Conservation (phyloP, 495 filamentous ascomycete species). For the Daldinia decipiens region DNA sequence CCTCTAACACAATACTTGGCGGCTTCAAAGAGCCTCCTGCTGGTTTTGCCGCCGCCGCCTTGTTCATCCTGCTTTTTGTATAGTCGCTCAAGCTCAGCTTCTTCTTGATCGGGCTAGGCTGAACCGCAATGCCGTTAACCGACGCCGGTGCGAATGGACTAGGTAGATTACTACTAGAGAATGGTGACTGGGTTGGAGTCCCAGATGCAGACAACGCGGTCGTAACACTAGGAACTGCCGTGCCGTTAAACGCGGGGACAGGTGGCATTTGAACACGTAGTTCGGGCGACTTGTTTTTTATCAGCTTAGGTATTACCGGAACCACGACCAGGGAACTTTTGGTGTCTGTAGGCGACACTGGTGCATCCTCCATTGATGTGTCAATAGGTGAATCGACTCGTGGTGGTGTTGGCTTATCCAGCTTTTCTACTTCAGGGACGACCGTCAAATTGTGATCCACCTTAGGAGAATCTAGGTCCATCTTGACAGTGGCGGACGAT, state of each 20-base stretch:
- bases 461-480: constrained; percentile 51
- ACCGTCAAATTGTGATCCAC: constrained; percentile 34
- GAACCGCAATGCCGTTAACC: constrained; percentile 56
- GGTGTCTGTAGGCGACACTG: constrained; percentile 35
- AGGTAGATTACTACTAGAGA: constrained; percentile 50
- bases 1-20: constrained; percentile 50
- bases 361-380: constrained; percentile 42
- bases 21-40: constrained; percentile 49
- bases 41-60: constrained; percentile 53
- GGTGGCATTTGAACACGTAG: constrained; percentile 63
- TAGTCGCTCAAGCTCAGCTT: constrained; percentile 81
- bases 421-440: constrained; percentile 14
- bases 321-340: constrained; percentile 9
- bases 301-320: constrained; percentile 18
- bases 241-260: constrained; percentile 53
- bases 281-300: constrained; percentile 55
- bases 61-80: constrained; percentile 63
- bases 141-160: constrained; percentile 57
- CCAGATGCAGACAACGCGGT: constrained; percentile 59
- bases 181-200: constrained; percentile 64
- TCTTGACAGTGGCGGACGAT: constrained; percentile 40
- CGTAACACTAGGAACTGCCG: constrained; percentile 45
- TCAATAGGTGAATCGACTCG: constrained; percentile 20
- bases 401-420: constrained; percentile 22
- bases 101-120: constrained; percentile 73